These are phyloP conservation scores for Saraca asoca DNA, from an alignment of 331 rosid genomes.

Conservation along the genomic window DNA sequence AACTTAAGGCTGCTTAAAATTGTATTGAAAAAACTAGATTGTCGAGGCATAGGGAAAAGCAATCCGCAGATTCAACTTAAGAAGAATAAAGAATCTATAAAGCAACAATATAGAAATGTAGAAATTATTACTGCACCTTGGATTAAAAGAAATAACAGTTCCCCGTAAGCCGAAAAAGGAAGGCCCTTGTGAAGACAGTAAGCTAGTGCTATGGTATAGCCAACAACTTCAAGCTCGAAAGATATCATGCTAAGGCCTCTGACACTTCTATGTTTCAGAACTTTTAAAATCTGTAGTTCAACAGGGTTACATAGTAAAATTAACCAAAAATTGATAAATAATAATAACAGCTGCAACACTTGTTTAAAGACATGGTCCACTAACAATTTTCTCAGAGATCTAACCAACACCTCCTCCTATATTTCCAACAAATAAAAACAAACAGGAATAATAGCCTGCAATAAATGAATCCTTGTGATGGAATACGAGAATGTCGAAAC, in stretches of 20 bases:
- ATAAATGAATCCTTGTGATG: background rate
- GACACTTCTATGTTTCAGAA: conserved; percentile 68
- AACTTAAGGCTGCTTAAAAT: background rate
- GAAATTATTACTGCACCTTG: conserved; percentile 59
- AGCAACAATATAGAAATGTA: background rate
- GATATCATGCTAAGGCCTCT: conserved; percentile 90
- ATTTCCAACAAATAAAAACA: background rate
- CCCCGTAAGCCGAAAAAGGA: conserved; percentile 94
- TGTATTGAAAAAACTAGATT: background rate
- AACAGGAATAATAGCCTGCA: background rate
- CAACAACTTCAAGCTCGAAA: conserved; percentile 92
- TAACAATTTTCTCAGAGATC: background rate
- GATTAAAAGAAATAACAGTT: conserved; percentile 74
- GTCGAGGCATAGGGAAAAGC: background rate
- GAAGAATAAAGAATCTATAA: background rate
- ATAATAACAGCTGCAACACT: background rate
- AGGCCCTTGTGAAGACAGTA: conserved; percentile 89
- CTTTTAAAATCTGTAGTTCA: conserved; percentile 68
- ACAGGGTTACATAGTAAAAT: conserved; percentile 14
- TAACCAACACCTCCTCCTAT: background rate
- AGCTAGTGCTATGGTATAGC: conserved; percentile 80
- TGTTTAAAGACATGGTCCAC: conserved; percentile 6
- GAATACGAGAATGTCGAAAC: background rate
- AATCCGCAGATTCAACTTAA: conserved; percentile 16
- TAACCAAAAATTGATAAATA: no score